These are phyloP conservation scores for Croton laevigatus DNA, from an alignment of 441 rosid species.

Conservation along the genomic window DNA sequence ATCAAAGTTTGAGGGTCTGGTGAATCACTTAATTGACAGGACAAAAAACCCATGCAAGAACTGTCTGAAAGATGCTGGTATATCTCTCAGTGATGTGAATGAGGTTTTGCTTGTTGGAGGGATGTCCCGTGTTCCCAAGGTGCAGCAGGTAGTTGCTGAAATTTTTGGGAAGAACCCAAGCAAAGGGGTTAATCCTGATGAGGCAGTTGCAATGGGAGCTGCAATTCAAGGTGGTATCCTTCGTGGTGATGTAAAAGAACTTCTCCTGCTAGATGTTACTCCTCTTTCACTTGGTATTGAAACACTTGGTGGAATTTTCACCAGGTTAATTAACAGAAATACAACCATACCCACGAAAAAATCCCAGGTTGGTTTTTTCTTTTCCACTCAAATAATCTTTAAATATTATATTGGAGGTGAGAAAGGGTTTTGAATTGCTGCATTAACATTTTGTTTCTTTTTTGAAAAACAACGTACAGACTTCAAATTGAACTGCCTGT, in stretches of 20 bases:
- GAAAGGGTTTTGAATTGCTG: neutral
- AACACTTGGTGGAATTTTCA: constrained; percentile 91
- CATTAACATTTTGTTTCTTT: neutral
- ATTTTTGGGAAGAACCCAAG: constrained; percentile 90
- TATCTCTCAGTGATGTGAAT: constrained; percentile 71
- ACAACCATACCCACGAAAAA: constrained; percentile 97
- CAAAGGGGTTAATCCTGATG: constrained; percentile 96
- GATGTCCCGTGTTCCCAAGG: constrained; percentile 96
- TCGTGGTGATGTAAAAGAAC: constrained; percentile 93
- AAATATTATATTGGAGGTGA: neutral
- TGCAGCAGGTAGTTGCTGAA: constrained; percentile 70
- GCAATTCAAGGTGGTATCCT: constrained; percentile 97
- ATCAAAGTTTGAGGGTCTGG: constrained; percentile 74
- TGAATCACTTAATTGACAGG: constrained; percentile 77
- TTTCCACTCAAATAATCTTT: neutral
- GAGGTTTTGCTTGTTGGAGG: constrained; percentile 97
- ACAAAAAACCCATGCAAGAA: constrained; percentile 76
- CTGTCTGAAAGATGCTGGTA: constrained; percentile 86
- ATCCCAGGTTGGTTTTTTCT: constrained; percentile 50
- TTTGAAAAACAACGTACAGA: neutral
- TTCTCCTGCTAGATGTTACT: constrained; percentile 85
- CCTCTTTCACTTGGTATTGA: constrained; percentile 96
- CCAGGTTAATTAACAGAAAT: constrained; percentile 77
- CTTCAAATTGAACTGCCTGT: neutral
- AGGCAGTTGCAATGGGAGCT: constrained; percentile 98